Conservation (phyloP, 768 basidiomycete species). For the Filobasidium floriforme region DNA sequence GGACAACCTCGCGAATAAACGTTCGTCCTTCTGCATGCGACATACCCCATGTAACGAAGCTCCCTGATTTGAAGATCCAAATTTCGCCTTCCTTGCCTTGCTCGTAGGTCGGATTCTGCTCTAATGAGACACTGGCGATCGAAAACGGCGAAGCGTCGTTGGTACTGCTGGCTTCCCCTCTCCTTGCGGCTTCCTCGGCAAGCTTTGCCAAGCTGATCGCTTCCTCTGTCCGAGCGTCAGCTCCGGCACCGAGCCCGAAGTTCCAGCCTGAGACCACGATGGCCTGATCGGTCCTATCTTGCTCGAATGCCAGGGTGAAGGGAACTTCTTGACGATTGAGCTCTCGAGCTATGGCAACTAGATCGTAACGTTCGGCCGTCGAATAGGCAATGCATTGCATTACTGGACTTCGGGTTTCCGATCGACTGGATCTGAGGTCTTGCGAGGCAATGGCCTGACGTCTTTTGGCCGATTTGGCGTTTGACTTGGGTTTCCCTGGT, state of each 20-base stretch:
- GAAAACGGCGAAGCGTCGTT: background rate
- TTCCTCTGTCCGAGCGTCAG: background rate
- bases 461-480: constrained; percentile 47
- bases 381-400: constrained; percentile 73
- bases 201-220: constrained; percentile 3
- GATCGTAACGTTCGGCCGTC: constrained; percentile 73
- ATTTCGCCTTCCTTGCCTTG: constrained; percentile 58
- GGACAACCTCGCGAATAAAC: constrained; percentile 59
- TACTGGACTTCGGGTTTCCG: constrained; percentile 73
- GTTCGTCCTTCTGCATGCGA: constrained; percentile 63
- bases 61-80: constrained; percentile 81
- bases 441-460: constrained; percentile 77
- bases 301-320: constrained; percentile 41
- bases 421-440: constrained; percentile 76
- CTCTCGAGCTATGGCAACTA: constrained; percentile 53
- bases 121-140: background rate
- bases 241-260: constrained; percentile 1
- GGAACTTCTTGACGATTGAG: constrained; percentile 32
- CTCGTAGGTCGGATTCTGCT: constrained; percentile 25
- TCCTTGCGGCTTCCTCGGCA: constrained; percentile 2
- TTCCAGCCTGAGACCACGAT: constrained; percentile 25
- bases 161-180: background rate
- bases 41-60: constrained; percentile 84
- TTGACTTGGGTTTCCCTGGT: constrained; percentile 5
- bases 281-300: constrained; percentile 30